Percentiles rank a stretch among this genome's conserved stretches.
These are phyloP conservation scores for Ogataea nonfermentans DNA, from an alignment of 805 yeast genomes.

Conservation along the genomic window DNA sequence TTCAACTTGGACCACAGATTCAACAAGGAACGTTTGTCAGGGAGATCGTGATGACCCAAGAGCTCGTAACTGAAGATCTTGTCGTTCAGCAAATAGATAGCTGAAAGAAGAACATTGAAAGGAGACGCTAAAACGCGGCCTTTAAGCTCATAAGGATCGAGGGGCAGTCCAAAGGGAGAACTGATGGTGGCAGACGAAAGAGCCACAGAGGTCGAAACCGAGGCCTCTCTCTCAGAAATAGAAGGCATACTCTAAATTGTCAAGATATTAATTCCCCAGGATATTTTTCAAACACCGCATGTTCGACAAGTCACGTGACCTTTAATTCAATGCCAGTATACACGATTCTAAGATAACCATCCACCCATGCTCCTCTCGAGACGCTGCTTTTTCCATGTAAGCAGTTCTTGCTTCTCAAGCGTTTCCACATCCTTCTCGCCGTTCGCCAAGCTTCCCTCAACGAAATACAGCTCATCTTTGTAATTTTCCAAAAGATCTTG, in stretches of 20 bases:
- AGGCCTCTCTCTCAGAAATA: slow-evolving; percentile 24
- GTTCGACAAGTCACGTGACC: slow-evolving; percentile 19
- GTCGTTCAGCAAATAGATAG: slow-evolving; percentile 49
- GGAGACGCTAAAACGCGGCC: slow-evolving; percentile 55
- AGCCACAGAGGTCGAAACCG: slow-evolving; percentile 27
- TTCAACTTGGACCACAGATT: slow-evolving; percentile 62
- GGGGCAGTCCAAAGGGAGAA: slow-evolving; percentile 61
- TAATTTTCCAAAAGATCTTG: slow-evolving; percentile 24
- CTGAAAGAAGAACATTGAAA: slow-evolving; percentile 50
- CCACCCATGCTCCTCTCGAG: slow-evolving; percentile 19
- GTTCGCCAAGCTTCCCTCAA: slow-evolving; percentile 20
- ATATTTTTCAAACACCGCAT: slow-evolving; percentile 10
- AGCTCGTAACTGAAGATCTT: slow-evolving; percentile 71
- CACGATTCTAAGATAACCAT: slow-evolving; percentile 7
- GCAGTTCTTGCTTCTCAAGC: slow-evolving; percentile 16
- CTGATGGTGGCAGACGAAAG: slow-evolving; percentile 40
- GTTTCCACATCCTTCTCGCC: slow-evolving; percentile 8
- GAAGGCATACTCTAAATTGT: slow-evolving; percentile 23
- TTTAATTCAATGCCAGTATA: neutral
- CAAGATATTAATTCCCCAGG: slow-evolving; percentile 1
- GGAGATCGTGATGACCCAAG: slow-evolving; percentile 38
- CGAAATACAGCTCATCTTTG: slow-evolving; percentile 31
- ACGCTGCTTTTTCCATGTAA: slow-evolving; percentile 30
- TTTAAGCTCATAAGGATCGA: slow-evolving; percentile 51
- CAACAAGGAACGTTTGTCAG: slow-evolving; percentile 49